Conservation (phyloP, 768 basidiomycete genomes). For the Wakefieldia striispora region DNA sequence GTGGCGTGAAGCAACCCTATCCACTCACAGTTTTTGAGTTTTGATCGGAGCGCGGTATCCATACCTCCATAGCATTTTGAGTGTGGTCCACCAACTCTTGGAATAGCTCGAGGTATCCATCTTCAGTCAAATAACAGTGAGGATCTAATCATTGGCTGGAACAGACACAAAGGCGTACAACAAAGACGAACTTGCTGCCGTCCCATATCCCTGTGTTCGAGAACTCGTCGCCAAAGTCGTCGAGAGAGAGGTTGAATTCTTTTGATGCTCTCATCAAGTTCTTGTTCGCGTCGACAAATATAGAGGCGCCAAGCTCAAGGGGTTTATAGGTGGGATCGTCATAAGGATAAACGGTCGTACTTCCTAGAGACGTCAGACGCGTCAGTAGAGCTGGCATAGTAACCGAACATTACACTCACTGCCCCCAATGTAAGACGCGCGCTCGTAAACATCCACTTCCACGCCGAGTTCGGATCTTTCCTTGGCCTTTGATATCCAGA, state of each 20-base stretch:
- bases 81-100: conserved; percentile 63
- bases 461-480: conserved; percentile 66
- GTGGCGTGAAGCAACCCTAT: not conserved
- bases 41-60: conserved; percentile 60
- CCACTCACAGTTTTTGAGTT: conserved; percentile 52
- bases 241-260: conserved; percentile 71
- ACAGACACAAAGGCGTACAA: conserved; percentile 41
- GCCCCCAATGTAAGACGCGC: conserved; percentile 74
- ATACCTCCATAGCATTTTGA: conserved; percentile 77
- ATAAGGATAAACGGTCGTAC: conserved; percentile 75
- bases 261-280: conserved; percentile 71
- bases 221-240: conserved; percentile 49
- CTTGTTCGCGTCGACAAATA: conserved; percentile 77
- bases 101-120: conserved; percentile 39
- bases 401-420: conserved; percentile 50
- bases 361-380: conserved; percentile 47
- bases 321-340: conserved; percentile 52
- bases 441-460: conserved; percentile 84
- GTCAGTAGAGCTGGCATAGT: not conserved
- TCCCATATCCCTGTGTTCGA: conserved; percentile 73
- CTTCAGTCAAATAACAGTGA: conserved; percentile 25
- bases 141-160: not conserved
- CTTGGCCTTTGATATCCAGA: conserved; percentile 79
- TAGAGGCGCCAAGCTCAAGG: conserved; percentile 84
- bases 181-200: conserved; percentile 65